phyloP scores from a whole-genome alignment of 169 alveolate genomes.

The Miamiensis avidus region DNA sequence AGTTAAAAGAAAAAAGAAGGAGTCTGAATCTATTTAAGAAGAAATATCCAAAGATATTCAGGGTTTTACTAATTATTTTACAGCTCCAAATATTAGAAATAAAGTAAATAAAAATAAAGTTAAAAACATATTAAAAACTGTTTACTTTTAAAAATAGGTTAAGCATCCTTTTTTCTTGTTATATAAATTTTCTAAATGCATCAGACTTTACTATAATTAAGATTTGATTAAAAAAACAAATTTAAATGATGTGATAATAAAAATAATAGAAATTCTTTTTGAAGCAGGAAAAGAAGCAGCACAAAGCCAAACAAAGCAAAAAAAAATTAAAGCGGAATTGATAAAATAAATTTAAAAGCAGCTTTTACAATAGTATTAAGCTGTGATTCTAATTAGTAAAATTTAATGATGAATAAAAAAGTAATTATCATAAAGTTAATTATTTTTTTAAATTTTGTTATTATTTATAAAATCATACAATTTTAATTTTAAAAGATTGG shows the following conservation, averaged over 20 bases:
- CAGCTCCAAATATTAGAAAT: constrained; percentile 65
- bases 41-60: constrained; percentile 36
- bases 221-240: constrained; percentile 18
- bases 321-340: constrained; percentile 8
- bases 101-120: constrained; percentile 19
- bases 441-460: background rate
- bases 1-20: constrained; percentile 18
- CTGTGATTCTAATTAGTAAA: constrained; percentile 7
- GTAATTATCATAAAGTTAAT: background rate
- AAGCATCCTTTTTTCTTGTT: constrained; percentile 57
- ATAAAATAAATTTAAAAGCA: constrained; percentile 22
- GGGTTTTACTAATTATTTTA: constrained; percentile 51
- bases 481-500: constrained; percentile 14
- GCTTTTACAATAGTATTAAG: background rate
- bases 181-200: constrained; percentile 36
- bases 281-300: constrained; percentile 9
- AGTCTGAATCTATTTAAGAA: constrained; percentile 31
- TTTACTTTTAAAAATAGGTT: background rate
- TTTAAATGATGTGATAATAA: constrained; percentile 3
- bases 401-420: constrained; percentile 15
- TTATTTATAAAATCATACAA: too few relatives aligned
- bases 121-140: background rate
- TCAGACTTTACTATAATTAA: constrained; percentile 39
- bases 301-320: constrained; percentile 5
- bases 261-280: constrained; percentile 23